Evolutionary conservation across 257 asterid genomes (phyloP).

Genomic region (Nicotiana undulata): DNA sequence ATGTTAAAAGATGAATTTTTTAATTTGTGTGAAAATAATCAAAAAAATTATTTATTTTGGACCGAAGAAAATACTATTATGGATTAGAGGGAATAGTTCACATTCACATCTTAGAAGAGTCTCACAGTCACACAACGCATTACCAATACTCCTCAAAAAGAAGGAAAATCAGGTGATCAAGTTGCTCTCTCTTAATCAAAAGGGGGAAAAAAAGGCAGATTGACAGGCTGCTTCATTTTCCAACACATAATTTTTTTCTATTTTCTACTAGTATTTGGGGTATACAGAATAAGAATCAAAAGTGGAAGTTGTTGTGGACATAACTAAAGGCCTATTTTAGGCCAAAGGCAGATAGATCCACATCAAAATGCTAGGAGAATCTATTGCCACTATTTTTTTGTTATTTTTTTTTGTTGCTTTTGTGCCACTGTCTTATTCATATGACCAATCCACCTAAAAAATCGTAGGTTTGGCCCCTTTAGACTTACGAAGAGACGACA

Average conservation of each 20-base stretch:
- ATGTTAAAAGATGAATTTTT: too few species aligned
- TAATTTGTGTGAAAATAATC: too few species aligned
- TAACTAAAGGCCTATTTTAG: background rate
- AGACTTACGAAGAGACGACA: background rate
- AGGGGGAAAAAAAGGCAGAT: background rate
- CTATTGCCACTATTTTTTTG: background rate
- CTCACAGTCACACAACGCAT: too few species aligned
- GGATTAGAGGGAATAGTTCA: too few species aligned
- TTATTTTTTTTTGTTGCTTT: too few species aligned
- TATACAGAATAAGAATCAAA: background rate
- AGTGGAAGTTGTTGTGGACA: background rate
- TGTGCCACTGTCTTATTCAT: background rate
- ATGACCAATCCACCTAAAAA: background rate
- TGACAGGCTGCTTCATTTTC: background rate
- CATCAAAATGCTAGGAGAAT: background rate
- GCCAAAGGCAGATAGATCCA: background rate
- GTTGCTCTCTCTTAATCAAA: background rate
- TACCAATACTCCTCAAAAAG: too few species aligned
- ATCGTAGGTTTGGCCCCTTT: background rate
- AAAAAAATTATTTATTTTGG: too few species aligned
- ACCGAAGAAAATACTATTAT: too few species aligned
- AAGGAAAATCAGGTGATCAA: too few species aligned
- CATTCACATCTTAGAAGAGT: too few species aligned
- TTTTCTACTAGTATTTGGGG: background rate
- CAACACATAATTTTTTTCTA: background rate